Conservation (phyloP, 345 rosid species). For the Gossypium sturtianum region DNA sequence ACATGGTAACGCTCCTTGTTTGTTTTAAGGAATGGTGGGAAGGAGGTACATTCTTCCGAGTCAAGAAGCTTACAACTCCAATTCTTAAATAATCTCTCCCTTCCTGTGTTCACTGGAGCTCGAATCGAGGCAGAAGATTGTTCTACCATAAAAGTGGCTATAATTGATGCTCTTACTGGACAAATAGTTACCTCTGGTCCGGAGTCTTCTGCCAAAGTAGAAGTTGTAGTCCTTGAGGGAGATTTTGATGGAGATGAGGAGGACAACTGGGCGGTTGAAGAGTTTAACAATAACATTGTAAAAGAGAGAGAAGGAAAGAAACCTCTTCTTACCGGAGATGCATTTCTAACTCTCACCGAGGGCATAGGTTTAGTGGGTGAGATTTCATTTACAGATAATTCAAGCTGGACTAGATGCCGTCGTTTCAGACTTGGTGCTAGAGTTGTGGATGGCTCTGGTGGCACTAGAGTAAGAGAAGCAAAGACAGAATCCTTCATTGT, state of each 20-base stretch:
- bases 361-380: constrained; percentile 66
- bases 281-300: constrained; percentile 77
- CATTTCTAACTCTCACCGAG: constrained; percentile 53
- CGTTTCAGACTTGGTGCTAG: constrained; percentile 85
- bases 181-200: constrained; percentile 54
- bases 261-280: constrained; percentile 67
- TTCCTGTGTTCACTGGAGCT: constrained; percentile 93
- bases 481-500: constrained; percentile 83
- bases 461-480: constrained; percentile 61
- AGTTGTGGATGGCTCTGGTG: constrained; percentile 57
- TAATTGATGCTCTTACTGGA: constrained; percentile 59
- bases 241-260: constrained; percentile 72
- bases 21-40: constrained; percentile 56
- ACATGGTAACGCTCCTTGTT: constrained; percentile 5
- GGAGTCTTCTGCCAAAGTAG: constrained; percentile 68
- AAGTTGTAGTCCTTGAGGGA: constrained; percentile 89
- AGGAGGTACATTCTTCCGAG: constrained; percentile 49
- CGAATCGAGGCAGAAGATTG: constrained; percentile 84
- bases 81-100: constrained; percentile 62
- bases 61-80: constrained; percentile 62
- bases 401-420: constrained; percentile 99
- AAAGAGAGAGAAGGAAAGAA: constrained; percentile 95
- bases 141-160: constrained; percentile 52
- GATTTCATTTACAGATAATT: constrained; percentile 86
- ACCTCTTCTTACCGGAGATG: constrained; percentile 83